phyloP scores from a whole-genome alignment of 2,329 filamentous ascomycete species.

The Fusarium dlaminii region DNA sequence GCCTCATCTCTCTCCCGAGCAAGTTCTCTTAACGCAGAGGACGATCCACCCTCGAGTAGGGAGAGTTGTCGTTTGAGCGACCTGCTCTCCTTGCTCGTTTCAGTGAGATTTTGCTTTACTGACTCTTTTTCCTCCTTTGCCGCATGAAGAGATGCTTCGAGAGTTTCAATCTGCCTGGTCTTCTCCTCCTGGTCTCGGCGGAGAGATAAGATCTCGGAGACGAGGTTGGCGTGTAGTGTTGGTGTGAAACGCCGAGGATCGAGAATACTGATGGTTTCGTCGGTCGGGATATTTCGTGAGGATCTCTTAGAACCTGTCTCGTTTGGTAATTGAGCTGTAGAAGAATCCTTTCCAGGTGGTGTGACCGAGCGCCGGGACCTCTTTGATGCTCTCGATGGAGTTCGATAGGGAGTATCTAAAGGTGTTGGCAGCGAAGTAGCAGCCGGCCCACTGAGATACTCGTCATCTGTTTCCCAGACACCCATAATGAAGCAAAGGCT shows the following conservation, averaged over 20 bases:
- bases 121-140: slow-evolving; percentile 79
- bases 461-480: slow-evolving; percentile 71
- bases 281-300: slow-evolving; percentile 67
- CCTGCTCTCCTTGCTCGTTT: slow-evolving; percentile 78
- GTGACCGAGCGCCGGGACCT: slow-evolving; percentile 74
- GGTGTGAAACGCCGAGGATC: slow-evolving; percentile 95
- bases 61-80: slow-evolving; percentile 86
- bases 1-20: slow-evolving; percentile 87
- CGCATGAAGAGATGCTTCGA: slow-evolving; percentile 79
- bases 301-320: slow-evolving; percentile 61
- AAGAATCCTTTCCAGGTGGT: slow-evolving; percentile 66
- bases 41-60: slow-evolving; percentile 86
- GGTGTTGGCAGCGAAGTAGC: slow-evolving; percentile 74
- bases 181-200: slow-evolving; percentile 93
- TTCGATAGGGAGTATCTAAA: slow-evolving; percentile 76
- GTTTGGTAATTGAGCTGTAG: slow-evolving; percentile 61
- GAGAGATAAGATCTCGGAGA: slow-evolving; percentile 90
- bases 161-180: slow-evolving; percentile 81
- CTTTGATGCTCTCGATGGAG: slow-evolving; percentile 70
- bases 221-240: slow-evolving; percentile 90
- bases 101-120: slow-evolving; percentile 69
- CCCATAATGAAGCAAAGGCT: slow-evolving; percentile 54
- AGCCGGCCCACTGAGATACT: slow-evolving; percentile 63
- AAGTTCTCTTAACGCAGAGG: slow-evolving; percentile 84
- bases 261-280: slow-evolving; percentile 78